Evolutionary conservation across 768 basidiomycete species (phyloP).

Genomic region (Leccinum longicurvipes): DNA sequence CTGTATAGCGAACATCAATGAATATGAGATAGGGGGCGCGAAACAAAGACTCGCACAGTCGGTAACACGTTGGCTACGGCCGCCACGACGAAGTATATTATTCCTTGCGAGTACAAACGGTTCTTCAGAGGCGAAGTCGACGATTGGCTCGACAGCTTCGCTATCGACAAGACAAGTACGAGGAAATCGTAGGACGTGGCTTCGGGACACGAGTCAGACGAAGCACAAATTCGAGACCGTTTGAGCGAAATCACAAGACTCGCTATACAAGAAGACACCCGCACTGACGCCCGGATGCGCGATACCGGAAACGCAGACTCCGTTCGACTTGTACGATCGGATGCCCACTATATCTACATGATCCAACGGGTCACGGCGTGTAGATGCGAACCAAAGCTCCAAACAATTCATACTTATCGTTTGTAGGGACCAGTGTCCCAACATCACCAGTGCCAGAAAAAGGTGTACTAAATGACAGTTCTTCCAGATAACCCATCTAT

Average conservation of each 20-base stretch:
- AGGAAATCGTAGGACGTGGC: constrained; percentile 21
- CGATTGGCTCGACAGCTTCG: constrained; percentile 12
- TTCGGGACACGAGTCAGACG: constrained; percentile 1
- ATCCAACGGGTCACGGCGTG: neutral
- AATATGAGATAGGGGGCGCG: neutral
- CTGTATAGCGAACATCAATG: neutral
- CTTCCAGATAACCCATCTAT: constrained; percentile 31
- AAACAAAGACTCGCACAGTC: neutral
- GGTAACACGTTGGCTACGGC: constrained; percentile 17
- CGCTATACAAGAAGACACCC: constrained; percentile 19
- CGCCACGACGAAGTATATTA: constrained; percentile 20
- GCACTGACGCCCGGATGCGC: constrained; percentile 1
- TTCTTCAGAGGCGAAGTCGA: constrained; percentile 17
- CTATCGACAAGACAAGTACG: constrained; percentile 15
- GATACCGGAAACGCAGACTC: neutral
- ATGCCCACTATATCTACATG: constrained; percentile 14
- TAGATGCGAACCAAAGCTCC: no score
- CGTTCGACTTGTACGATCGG: neutral
- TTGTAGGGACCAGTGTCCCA: constrained; percentile 25
- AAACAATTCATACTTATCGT: constrained; percentile 7
- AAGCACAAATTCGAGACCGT: neutral
- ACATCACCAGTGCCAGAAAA: constrained; percentile 7
- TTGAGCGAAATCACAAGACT: neutral
- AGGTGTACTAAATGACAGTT: constrained; percentile 10
- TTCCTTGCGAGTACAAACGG: constrained; percentile 18